phyloP scores from a whole-genome alignment of 805 yeast species.

The Kregervanrija pseudodelftensis region DNA sequence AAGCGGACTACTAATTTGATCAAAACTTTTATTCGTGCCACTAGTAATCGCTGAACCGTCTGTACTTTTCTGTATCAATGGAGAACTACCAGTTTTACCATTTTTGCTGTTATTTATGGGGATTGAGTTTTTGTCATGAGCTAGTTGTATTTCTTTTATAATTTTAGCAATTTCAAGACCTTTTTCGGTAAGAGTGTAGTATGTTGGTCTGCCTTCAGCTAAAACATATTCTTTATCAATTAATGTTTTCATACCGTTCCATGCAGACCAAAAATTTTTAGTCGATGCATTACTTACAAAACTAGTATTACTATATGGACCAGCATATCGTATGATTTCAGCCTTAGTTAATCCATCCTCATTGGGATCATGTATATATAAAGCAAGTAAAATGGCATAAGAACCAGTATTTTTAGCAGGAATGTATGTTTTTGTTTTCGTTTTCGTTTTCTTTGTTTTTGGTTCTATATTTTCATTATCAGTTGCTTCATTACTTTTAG shows the following conservation, averaged over 20 bases:
- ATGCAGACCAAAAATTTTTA: constrained; percentile 52
- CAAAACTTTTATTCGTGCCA: too few species aligned
- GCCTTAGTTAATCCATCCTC: constrained; percentile 57
- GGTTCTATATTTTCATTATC: neutral
- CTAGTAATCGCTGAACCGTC: neutral
- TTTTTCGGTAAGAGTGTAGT: constrained; percentile 59
- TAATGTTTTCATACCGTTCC: constrained; percentile 64
- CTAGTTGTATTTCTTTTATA: constrained; percentile 33
- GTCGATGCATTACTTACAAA: constrained; percentile 55
- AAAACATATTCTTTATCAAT: constrained; percentile 52
- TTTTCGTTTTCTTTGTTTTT: constrained; percentile 1
- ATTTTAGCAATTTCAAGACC: constrained; percentile 59
- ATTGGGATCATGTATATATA: constrained; percentile 41
- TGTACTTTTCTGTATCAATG: neutral
- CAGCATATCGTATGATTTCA: constrained; percentile 47
- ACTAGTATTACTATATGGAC: constrained; percentile 48
- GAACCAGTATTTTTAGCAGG: constrained; percentile 79
- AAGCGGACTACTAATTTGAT: too few species aligned
- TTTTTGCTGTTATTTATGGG: constrained; percentile 16
- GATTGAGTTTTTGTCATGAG: constrained; percentile 14
- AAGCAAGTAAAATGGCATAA: constrained; percentile 66
- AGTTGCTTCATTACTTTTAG: neutral
- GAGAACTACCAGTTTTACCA: constrained; percentile 9
- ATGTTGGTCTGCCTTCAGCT: constrained; percentile 48
- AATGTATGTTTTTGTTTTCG: constrained; percentile 39